phyloP scores from a whole-genome alignment of 257 asterid species.

The Anisodus acutangulus region DNA sequence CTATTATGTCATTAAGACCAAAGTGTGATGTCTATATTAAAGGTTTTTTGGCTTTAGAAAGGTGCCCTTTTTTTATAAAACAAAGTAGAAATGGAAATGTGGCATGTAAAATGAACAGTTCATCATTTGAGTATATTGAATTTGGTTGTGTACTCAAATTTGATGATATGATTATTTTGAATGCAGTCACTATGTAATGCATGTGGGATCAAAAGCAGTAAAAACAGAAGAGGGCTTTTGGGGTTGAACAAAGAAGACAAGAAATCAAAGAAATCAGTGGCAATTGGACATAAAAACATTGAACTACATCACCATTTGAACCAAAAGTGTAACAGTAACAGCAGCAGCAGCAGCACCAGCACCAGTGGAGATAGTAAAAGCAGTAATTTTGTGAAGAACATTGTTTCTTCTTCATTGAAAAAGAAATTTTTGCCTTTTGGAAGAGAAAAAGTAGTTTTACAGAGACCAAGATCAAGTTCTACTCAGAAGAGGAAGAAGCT shows the following conservation, averaged over 20 bases:
- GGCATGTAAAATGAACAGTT: neutral
- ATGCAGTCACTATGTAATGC: conserved; percentile 95
- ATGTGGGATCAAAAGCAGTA: conserved; percentile 95
- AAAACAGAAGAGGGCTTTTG: conserved; percentile 82
- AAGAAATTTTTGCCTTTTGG: conserved; percentile 60
- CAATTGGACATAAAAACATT: neutral
- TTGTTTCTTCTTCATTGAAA: conserved; percentile 51
- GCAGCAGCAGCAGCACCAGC: conserved; percentile 29
- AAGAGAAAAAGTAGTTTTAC: conserved; percentile 69
- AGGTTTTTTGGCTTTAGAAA: neutral
- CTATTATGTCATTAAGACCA: too few species aligned
- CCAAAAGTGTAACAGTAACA: conserved; percentile 24
- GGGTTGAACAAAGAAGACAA: conserved; percentile 75
- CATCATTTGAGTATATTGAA: neutral
- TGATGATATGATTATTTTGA: conserved; percentile 24
- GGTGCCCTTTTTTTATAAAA: neutral
- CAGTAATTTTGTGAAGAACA: conserved; percentile 41
- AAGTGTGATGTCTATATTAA: neutral
- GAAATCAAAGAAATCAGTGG: conserved; percentile 60
- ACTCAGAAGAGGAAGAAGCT: conserved; percentile 66
- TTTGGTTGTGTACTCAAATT: neutral
- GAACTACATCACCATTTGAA: neutral
- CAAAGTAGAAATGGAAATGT: neutral
- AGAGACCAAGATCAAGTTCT: conserved; percentile 77
- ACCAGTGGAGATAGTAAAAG: conserved; percentile 58